phyloP scores from a whole-genome alignment of 1,139 yeast genomes.

The Debaryomyces subglobosus region DNA sequence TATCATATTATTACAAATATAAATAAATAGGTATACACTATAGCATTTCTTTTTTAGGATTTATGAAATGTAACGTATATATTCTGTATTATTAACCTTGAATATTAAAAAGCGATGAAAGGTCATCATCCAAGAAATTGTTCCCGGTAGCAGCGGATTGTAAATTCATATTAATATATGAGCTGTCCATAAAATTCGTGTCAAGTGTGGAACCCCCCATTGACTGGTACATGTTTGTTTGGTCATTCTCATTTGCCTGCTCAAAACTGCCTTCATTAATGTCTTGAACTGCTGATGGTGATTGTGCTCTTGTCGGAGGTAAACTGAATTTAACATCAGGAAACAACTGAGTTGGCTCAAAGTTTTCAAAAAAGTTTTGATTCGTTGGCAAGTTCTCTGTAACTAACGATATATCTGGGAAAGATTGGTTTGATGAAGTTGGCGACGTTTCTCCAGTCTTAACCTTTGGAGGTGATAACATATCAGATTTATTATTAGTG shows the following conservation, averaged over 20 bases:
- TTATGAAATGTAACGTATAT: not conserved
- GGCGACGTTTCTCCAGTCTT: slow-evolving; percentile 36
- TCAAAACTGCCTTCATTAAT: not conserved
- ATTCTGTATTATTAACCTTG: slow-evolving; percentile 14
- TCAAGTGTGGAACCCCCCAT: slow-evolving; percentile 20
- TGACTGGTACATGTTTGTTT: slow-evolving; percentile 18
- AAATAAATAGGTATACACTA: not conserved
- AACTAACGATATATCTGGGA: slow-evolving; percentile 51
- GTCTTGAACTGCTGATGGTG: slow-evolving; percentile 25
- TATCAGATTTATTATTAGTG: slow-evolving; percentile 3
- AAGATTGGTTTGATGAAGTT: slow-evolving; percentile 41
- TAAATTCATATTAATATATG: slow-evolving; percentile 49
- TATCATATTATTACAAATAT: not conserved
- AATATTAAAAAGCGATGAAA: slow-evolving; percentile 35
- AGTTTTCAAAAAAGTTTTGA: slow-evolving; percentile 47
- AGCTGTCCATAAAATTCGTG: slow-evolving; percentile 49
- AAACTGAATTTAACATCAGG: slow-evolving; percentile 39
- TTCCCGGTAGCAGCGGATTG: slow-evolving; percentile 44
- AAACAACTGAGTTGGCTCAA: slow-evolving; percentile 54
- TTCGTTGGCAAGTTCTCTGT: slow-evolving; percentile 48
- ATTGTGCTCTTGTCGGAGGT: slow-evolving; percentile 44
- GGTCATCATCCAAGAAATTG: slow-evolving; percentile 36
- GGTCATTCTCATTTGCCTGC: slow-evolving; percentile 5
- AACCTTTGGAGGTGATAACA: slow-evolving; percentile 16
- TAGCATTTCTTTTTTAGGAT: not conserved